Percentiles rank a stretch among this genome's conserved stretches.
These are phyloP conservation scores for Cucumis cinereus DNA, from an alignment of 306 rosid species.

Conservation along the genomic window DNA sequence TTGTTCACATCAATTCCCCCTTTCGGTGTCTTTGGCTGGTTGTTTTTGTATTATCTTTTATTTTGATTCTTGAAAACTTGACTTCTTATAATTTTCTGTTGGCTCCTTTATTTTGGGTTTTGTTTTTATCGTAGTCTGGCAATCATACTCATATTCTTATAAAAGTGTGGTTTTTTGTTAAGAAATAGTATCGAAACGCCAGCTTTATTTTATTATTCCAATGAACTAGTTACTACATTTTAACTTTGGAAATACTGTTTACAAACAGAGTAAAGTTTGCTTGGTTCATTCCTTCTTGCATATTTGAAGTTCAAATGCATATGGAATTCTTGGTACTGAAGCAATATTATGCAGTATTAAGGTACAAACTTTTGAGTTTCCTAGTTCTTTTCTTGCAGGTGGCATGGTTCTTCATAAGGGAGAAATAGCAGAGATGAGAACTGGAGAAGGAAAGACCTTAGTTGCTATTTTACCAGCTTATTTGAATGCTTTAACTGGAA, in stretches of 20 bases:
- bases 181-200: background rate
- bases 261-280: background rate
- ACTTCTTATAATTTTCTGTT: background rate
- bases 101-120: background rate
- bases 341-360: background rate
- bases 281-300: background rate
- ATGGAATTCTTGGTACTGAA: background rate
- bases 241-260: background rate
- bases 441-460: constrained; percentile 97
- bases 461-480: constrained; percentile 95
- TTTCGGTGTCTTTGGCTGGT: background rate
- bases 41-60: background rate
- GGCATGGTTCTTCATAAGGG: constrained; percentile 98
- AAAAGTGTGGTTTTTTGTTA: background rate
- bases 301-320: background rate
- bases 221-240: background rate
- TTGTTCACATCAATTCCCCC: background rate
- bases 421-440: constrained; percentile 96
- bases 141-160: background rate
- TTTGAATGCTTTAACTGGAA: constrained; percentile 83
- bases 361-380: background rate
- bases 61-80: background rate
- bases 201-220: background rate
- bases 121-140: background rate
- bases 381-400: constrained; percentile 36